Base-by-base conservation (phyloP, 208 protist species). In the Crithidia sp. region DNA sequence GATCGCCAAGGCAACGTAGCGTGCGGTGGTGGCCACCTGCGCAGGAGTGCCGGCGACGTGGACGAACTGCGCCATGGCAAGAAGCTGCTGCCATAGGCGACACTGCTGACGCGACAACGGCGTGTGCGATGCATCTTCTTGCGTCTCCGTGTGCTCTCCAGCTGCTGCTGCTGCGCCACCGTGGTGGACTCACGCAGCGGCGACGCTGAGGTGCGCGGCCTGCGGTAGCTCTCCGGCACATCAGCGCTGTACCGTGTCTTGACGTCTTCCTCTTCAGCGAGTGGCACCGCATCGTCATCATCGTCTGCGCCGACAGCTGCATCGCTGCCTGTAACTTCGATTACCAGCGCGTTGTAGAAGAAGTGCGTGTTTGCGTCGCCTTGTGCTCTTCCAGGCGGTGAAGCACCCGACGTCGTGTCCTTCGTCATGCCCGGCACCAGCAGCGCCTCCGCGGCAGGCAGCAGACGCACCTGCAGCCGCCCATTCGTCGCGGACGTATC, bases 11-110 rank as follows among this genome's bases (percentile, higher is more conserved):
- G 85, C 61, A 4, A 89, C 81, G 70, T 82, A 77, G 6, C 68
- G 67, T 17, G 82, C 77, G 37, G 79, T 82, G 17, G 55, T 63
- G 64, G 77, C 71, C 17, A 89, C 71, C 37, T 87, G 53, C 41
- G 40, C 69, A 0, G 66, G 74, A 0, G 85, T 81, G 36, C 85
- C 85, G 7, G 73, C 45, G 17, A 86, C 85, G 72, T 89, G 82
- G 6, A 89, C 58, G 49, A 89, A 89, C 58, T 82, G 76, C 4
- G 40, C 39, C 5, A 86, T 56, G 8, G 78, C 39, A 7, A 87
- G 55, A 39, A 86, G 61, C 60, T 65, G 65, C 50, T 74, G 77
- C 85, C 85, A 89, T 16, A 74, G 5, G 39, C 8, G 50, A 16
- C 72, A 74, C 47, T 65, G 61, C 7, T 52, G 58, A 16, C 74